phyloP scores from a whole-genome alignment of 2,329 filamentous ascomycete species.

The Aaosphaeria pasadenensis region DNA sequence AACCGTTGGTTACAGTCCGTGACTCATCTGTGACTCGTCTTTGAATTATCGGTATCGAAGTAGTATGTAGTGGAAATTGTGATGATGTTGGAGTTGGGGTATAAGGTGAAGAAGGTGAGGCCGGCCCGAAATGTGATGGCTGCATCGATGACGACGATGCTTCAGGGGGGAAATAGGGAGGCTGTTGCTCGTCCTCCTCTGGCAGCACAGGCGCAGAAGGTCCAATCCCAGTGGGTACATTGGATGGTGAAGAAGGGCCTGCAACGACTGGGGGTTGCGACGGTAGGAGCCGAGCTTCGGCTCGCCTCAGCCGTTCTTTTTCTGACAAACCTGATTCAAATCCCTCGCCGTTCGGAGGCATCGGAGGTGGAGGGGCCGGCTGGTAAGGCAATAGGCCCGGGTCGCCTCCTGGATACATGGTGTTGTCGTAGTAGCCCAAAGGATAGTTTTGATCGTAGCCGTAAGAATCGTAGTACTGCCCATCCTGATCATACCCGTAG shows the following conservation, averaged over 20 bases:
- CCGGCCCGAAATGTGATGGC: slow-evolving; percentile 22
- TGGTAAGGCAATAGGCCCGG: slow-evolving; percentile 46
- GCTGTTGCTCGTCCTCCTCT: slow-evolving; percentile 28
- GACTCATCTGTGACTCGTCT: slow-evolving; percentile 6
- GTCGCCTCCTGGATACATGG: slow-evolving; percentile 16
- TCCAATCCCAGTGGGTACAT: slow-evolving; percentile 28
- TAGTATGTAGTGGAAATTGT: background rate
- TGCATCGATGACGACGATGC: slow-evolving; percentile 16
- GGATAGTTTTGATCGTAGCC: slow-evolving; percentile 29
- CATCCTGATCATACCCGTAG: slow-evolving; percentile 30
- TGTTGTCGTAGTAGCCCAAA: slow-evolving; percentile 17
- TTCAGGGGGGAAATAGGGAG: slow-evolving; percentile 16
- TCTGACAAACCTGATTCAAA: slow-evolving; percentile 68
- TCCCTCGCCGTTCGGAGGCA: slow-evolving; percentile 32
- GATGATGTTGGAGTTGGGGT: slow-evolving; percentile 18
- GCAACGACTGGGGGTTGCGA: slow-evolving; percentile 65
- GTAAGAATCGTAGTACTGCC: slow-evolving; percentile 28
- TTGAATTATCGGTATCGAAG: slow-evolving; percentile 12
- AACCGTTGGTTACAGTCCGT: slow-evolving; percentile 14
- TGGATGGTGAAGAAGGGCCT: slow-evolving; percentile 42
- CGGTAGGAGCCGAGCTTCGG: slow-evolving; percentile 76
- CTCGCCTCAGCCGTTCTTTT: slow-evolving; percentile 74
- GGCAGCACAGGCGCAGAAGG: slow-evolving; percentile 36
- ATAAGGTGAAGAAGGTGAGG: slow-evolving; percentile 11
- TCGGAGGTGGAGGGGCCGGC: slow-evolving; percentile 46